Evolutionary conservation across 75 land plant genomes (phyloP).

Genomic region (Pseudotsuga menziesii): DNA sequence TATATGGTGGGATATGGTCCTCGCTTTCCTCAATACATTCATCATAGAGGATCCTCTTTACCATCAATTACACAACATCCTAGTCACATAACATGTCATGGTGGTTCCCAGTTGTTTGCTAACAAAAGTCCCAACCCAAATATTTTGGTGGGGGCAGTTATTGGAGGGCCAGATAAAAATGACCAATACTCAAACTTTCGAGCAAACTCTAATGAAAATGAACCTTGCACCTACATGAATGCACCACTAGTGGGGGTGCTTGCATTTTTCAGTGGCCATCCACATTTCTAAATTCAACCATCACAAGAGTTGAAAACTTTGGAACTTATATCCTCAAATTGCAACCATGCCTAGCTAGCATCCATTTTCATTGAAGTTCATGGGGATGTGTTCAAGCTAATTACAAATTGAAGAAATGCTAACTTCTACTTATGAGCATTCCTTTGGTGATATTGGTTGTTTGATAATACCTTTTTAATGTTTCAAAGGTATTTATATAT

Average conservation of each 20-base stretch:
- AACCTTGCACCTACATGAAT: conserved; percentile 86
- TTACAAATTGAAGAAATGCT: no score
- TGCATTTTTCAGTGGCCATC: conserved; percentile 38
- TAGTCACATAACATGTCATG: conserved; percentile 50
- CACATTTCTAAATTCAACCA: background rate
- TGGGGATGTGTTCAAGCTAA: no score
- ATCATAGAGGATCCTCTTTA: conserved; percentile 78
- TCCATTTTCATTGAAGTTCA: no score
- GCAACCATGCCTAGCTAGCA: no score
- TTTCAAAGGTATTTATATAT: no score
- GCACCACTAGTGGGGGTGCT: conserved; percentile 85
- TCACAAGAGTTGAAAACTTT: no score
- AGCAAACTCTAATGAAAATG: conserved; percentile 45
- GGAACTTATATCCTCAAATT: no score
- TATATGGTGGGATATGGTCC: conserved; percentile 94
- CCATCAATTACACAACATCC: conserved; percentile 56
- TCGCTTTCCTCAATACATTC: conserved; percentile 65
- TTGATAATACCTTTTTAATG: no score
- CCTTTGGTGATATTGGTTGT: no score
- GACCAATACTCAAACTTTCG: conserved; percentile 66
- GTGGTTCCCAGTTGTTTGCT: conserved; percentile 44
- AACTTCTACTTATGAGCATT: no score
- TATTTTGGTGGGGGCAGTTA: conserved; percentile 68
- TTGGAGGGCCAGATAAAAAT: conserved; percentile 50
- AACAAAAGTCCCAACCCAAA: conserved; percentile 77